Conservation (phyloP, 179 eudicot genomes). For the Drosera spatulata region DNA sequence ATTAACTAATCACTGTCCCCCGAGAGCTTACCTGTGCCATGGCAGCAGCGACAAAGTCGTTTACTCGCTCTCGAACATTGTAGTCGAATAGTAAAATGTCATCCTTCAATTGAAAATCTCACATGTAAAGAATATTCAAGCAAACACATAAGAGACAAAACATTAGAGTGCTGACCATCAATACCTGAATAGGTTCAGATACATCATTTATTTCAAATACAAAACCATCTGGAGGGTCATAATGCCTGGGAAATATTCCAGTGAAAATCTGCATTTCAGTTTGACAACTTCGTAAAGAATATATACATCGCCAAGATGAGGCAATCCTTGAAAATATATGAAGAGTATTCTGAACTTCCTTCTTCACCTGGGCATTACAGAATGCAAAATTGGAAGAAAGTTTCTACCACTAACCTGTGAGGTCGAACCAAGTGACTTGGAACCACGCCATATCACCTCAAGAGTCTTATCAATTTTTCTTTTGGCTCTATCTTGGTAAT, state of each 20-base stretch:
- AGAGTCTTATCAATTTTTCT: too few relatives aligned
- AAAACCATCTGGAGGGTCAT: conserved; percentile 87
- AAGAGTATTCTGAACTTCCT: too few relatives aligned
- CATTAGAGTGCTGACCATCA: conserved; percentile 5
- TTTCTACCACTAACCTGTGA: too few relatives aligned
- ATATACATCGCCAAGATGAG: too few relatives aligned
- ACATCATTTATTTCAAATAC: conserved; percentile 80
- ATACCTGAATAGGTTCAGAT: conserved; percentile 77
- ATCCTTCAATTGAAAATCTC: conserved; percentile 41
- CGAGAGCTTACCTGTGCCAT: conserved; percentile 48
- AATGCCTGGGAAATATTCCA: conserved; percentile 35
- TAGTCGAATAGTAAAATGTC: conserved; percentile 67
- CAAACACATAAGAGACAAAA: not conserved
- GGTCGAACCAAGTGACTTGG: conserved; percentile 49
- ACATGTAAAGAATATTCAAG: not conserved
- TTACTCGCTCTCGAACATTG: conserved; percentile 84
- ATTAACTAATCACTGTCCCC: not conserved
- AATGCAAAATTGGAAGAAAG: too few relatives aligned
- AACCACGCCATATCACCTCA: conserved; percentile 17
- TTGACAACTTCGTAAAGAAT: too few relatives aligned
- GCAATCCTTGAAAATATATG: too few relatives aligned
- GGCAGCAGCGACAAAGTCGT: conserved; percentile 92
- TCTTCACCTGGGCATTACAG: too few relatives aligned
- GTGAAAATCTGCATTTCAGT: too few relatives aligned
- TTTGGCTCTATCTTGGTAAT: conserved; percentile 52